phyloP scores from a whole-genome alignment of 2,329 filamentous ascomycete genomes.

The Colletotrichum australisinense region DNA sequence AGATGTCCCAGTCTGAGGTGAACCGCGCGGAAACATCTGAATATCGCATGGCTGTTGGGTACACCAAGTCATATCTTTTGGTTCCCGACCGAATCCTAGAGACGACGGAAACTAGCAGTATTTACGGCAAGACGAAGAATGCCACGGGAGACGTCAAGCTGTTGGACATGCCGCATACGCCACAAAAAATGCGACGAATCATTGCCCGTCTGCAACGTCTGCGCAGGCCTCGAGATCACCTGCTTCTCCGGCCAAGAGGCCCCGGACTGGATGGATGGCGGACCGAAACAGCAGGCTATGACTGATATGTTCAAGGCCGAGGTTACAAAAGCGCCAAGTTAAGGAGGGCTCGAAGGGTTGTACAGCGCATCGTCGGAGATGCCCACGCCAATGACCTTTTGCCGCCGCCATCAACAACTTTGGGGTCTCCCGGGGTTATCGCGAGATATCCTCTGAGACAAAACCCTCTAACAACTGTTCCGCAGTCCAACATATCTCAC shows the following conservation, averaged over 20 bases:
- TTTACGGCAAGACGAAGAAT: too few species aligned
- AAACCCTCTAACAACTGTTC: too few species aligned
- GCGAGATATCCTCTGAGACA: too few species aligned
- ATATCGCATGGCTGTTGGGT: neutral
- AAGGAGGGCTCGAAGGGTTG: conserved; percentile 55
- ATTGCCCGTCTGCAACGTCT: conserved; percentile 62
- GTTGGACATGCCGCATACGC: conserved; percentile 71
- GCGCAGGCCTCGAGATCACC: conserved; percentile 63
- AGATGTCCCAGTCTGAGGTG: neutral
- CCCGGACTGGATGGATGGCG: conserved; percentile 67
- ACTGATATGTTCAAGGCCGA: conserved; percentile 36
- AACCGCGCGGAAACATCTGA: conserved; percentile 6
- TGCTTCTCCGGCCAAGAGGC: conserved; percentile 64
- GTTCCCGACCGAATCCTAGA: too few species aligned
- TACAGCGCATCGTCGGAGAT: conserved; percentile 12
- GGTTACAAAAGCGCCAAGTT: conserved; percentile 36
- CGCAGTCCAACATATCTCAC: too few species aligned
- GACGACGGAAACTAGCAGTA: too few species aligned
- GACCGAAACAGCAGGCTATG: conserved; percentile 35
- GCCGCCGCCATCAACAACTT: too few species aligned
- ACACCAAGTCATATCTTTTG: neutral
- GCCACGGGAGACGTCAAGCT: conserved; percentile 52
- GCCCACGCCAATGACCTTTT: neutral
- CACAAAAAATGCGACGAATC: conserved; percentile 71
- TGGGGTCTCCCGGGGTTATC: too few species aligned